Percentiles rank a stretch among this genome's conserved stretches.
phyloP scores from a whole-genome alignment of 2,329 filamentous ascomycete species.

The Alternaria triticina region DNA sequence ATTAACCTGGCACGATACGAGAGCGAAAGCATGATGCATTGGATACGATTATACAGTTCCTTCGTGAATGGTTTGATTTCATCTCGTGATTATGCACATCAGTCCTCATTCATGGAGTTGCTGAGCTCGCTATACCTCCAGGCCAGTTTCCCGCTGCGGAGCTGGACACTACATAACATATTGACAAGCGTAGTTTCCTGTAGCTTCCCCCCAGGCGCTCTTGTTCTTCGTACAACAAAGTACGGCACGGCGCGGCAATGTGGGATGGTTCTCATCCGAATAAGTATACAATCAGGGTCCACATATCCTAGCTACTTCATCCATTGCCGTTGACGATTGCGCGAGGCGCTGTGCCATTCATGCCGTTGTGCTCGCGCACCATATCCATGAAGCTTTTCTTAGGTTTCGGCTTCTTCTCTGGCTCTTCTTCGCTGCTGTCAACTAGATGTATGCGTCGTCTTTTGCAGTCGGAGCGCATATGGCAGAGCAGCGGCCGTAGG shows the following conservation, averaged over 20 bases:
- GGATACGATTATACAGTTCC: background rate
- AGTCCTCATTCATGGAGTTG: background rate
- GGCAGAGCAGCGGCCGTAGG: conserved; percentile 35
- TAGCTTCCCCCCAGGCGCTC: background rate
- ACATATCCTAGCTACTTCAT: conserved; percentile 17
- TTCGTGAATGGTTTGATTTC: background rate
- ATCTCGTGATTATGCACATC: conserved; percentile 6
- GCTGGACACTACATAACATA: background rate
- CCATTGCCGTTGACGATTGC: conserved; percentile 33
- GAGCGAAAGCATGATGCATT: background rate
- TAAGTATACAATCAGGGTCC: conserved; percentile 13
- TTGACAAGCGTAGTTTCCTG: conserved; percentile 1
- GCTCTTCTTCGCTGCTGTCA: conserved; percentile 22
- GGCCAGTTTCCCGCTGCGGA: background rate
- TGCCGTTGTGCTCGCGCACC: conserved; percentile 32
- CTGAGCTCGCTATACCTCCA: background rate
- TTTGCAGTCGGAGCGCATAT: conserved; percentile 38
- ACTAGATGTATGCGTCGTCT: conserved; percentile 33
- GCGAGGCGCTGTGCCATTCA: conserved; percentile 24
- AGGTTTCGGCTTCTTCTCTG: conserved; percentile 39
- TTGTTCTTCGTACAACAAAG: background rate
- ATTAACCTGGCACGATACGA: background rate
- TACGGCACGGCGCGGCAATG: background rate
- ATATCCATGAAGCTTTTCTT: conserved; percentile 48
- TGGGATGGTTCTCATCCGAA: background rate